Percentiles rank a stretch among this genome's conserved stretches.
These are phyloP conservation scores for Collariella sp. DNA, from an alignment of 495 filamentous ascomycete species.

Conservation along the genomic window DNA sequence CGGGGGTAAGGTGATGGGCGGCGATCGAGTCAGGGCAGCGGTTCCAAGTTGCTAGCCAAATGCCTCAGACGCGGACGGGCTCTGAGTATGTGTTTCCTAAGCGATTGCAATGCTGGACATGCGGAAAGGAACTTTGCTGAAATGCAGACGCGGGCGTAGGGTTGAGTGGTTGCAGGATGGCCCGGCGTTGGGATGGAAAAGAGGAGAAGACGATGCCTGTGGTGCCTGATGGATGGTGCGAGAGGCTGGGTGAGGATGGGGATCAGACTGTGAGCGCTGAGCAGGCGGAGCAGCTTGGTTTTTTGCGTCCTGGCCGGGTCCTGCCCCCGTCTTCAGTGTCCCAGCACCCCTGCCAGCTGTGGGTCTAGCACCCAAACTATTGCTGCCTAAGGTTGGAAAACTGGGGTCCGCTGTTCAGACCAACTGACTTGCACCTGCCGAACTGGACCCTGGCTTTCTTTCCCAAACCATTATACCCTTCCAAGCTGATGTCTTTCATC, in stretches of 20 bases:
- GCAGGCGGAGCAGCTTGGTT: slow-evolving; percentile 23
- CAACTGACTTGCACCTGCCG: not conserved
- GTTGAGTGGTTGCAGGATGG: slow-evolving; percentile 2
- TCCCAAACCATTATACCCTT: too few species aligned
- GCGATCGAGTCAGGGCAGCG: slow-evolving; percentile 13
- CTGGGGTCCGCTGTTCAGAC: not conserved
- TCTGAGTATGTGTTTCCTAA: not conserved
- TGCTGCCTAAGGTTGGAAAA: slow-evolving; percentile 10
- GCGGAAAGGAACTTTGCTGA: not conserved
- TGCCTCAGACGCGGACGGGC: slow-evolving; percentile 26
- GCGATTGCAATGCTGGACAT: not conserved
- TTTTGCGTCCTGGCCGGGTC: slow-evolving; percentile 16
- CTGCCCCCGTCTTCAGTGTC: slow-evolving; percentile 16
- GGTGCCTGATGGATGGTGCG: slow-evolving; percentile 22
- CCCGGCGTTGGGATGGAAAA: slow-evolving; percentile 5
- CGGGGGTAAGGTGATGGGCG: slow-evolving; percentile 12
- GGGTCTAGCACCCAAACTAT: not conserved
- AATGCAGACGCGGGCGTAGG: slow-evolving; percentile 1
- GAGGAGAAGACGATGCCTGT: slow-evolving; percentile 19
- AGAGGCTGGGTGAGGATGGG: slow-evolving; percentile 28
- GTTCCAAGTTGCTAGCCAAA: slow-evolving; percentile 19
- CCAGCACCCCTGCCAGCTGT: slow-evolving; percentile 12
- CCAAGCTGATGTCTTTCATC: not conserved
- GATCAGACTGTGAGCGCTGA: slow-evolving; percentile 15
- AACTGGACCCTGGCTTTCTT: not conserved